Evolutionary conservation across 2,329 filamentous ascomycete genomes (phyloP).

Genomic region (Fonsecaea nubica): DNA sequence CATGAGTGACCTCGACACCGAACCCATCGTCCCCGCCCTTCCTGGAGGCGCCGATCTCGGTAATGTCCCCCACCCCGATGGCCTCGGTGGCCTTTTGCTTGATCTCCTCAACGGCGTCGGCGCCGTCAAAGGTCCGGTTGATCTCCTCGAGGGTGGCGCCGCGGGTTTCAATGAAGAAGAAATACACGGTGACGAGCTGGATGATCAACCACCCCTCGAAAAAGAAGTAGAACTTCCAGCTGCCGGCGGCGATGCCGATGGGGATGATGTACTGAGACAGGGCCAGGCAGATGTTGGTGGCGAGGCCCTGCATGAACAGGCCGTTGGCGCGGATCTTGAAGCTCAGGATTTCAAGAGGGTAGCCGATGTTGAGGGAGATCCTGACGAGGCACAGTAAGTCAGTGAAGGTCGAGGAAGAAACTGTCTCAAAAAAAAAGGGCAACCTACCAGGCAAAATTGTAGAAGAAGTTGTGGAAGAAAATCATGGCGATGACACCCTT

Average conservation of each 20-base stretch:
- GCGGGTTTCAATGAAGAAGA: slow-evolving; percentile 62
- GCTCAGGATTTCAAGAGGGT: slow-evolving; percentile 57
- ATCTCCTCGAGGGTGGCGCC: slow-evolving; percentile 74
- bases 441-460: slow-evolving; percentile 47
- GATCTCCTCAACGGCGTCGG: slow-evolving; percentile 61
- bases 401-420: not conserved
- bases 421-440: slow-evolving; percentile 42
- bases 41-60: not conserved
- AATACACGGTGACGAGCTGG: slow-evolving; percentile 45
- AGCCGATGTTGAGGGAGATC: slow-evolving; percentile 52
- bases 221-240: slow-evolving; percentile 49
- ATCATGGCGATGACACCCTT: slow-evolving; percentile 51
- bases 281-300: slow-evolving; percentile 42
- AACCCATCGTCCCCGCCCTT: slow-evolving; percentile 12
- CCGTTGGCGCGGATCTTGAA: slow-evolving; percentile 58
- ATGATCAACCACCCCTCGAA: slow-evolving; percentile 45
- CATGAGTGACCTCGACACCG: slow-evolving; percentile 11
- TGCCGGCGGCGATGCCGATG: slow-evolving; percentile 42
- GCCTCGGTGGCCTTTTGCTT: slow-evolving; percentile 51
- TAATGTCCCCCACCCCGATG: slow-evolving; percentile 25
- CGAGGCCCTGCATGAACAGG: slow-evolving; percentile 72
- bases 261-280: slow-evolving; percentile 47
- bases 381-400: slow-evolving; percentile 33
- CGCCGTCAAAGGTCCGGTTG: slow-evolving; percentile 72
- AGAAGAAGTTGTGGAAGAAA: slow-evolving; percentile 51